Percentiles rank a stretch among this genome's conserved stretches.
These are phyloP conservation scores for Scutellaria barbata DNA, from an alignment of 257 asterid species.

Conservation along the genomic window DNA sequence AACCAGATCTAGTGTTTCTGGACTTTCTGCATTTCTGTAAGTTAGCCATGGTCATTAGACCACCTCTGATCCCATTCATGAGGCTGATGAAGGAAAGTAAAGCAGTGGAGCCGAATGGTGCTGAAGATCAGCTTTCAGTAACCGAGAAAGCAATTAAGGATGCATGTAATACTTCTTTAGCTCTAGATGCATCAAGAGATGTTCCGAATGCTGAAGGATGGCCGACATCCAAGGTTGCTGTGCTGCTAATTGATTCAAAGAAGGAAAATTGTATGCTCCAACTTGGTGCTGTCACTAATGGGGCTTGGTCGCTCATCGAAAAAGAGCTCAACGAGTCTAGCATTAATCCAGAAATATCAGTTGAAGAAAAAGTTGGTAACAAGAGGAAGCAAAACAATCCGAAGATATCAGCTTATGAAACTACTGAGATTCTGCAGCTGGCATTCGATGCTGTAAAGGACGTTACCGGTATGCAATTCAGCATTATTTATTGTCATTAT, in stretches of 20 bases:
- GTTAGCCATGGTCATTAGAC: conserved; percentile 55
- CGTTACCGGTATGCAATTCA: conserved; percentile 50
- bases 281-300: conserved; percentile 50
- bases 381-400: conserved; percentile 48
- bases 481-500: background rate
- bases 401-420: conserved; percentile 32
- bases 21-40: conserved; percentile 55
- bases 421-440: conserved; percentile 43
- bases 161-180: conserved; percentile 61
- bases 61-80: conserved; percentile 58
- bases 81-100: conserved; percentile 32
- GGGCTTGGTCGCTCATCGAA: conserved; percentile 67
- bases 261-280: conserved; percentile 53
- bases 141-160: conserved; percentile 65
- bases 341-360: conserved; percentile 30
- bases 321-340: conserved; percentile 37
- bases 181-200: conserved; percentile 52
- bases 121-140: conserved; percentile 50
- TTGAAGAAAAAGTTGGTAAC: conserved; percentile 23
- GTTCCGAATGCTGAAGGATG: conserved; percentile 49
- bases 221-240: conserved; percentile 61
- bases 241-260: conserved; percentile 60
- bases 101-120: conserved; percentile 23
- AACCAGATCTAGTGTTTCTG: conserved; percentile 42
- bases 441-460: conserved; percentile 58